These are phyloP conservation scores for Colletotrichum sp. DNA, from an alignment of 2,329 filamentous ascomycete genomes.

Conservation along the genomic window DNA sequence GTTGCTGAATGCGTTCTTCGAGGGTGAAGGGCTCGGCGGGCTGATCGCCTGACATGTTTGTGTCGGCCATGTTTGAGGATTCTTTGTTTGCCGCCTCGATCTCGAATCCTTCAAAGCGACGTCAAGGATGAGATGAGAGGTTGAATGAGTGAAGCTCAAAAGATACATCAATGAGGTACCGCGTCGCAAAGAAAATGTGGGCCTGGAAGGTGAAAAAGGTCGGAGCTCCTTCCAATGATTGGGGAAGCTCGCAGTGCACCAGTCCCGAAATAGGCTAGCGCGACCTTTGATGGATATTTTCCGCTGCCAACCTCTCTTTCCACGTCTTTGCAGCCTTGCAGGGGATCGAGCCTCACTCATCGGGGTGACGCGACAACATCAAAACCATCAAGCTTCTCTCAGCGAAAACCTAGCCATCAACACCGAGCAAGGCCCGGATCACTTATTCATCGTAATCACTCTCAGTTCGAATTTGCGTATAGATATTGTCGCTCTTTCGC, in stretches of 20 bases:
- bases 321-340: conserved; percentile 13
- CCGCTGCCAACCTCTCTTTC: conserved; percentile 8
- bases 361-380: conserved; percentile 10
- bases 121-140: not conserved
- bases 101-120: not conserved
- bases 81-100: not conserved
- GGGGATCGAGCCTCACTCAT: conserved; percentile 11
- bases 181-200: not conserved
- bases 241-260: not conserved
- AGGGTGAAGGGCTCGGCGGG: conserved; percentile 65
- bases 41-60: conserved; percentile 22
- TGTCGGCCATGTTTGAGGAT: conserved; percentile 7
- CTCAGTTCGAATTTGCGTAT: not conserved
- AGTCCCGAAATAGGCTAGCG: not conserved
- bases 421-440: not conserved
- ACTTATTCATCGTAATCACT: not conserved
- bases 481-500: not conserved
- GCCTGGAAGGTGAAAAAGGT: not conserved
- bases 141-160: not conserved
- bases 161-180: not conserved
- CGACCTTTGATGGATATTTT: conserved; percentile 3
- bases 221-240: not conserved
- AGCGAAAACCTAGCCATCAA: not conserved
- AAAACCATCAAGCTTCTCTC: not conserved
- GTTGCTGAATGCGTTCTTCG: conserved; percentile 79